Percentiles rank a stretch among this genome's conserved stretches.
Evolutionary conservation across 805 yeast genomes (phyloP).

Genomic region (Candida qinlingensis): DNA sequence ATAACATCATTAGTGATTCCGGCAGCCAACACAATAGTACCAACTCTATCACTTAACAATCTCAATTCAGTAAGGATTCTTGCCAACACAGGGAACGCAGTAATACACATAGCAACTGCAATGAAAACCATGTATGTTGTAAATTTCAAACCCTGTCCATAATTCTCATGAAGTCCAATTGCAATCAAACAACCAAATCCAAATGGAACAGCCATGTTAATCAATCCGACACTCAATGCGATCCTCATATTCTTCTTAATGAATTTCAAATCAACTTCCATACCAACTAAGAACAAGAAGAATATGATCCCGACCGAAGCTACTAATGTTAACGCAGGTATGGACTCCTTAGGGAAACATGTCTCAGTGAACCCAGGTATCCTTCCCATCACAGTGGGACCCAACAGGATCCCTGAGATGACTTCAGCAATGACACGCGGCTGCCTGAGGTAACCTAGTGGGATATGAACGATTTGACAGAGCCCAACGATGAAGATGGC

Average conservation of each 20-base stretch:
- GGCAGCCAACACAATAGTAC: conserved; percentile 70
- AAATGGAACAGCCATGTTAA: conserved; percentile 74
- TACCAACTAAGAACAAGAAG: conserved; percentile 69
- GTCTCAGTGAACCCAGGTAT: conserved; percentile 60
- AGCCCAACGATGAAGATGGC: conserved; percentile 52
- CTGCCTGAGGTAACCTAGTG: conserved; percentile 57
- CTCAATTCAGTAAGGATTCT: conserved; percentile 72
- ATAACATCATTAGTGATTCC: conserved; percentile 75
- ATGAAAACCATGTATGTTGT: conserved; percentile 76
- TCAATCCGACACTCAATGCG: conserved; percentile 64
- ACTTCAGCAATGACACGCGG: conserved; percentile 84
- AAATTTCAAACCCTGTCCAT: conserved; percentile 45
- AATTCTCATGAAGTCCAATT: conserved; percentile 58
- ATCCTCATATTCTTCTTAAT: conserved; percentile 54
- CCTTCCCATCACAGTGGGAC: conserved; percentile 71
- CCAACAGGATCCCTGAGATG: conserved; percentile 66
- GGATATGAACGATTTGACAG: conserved; percentile 56
- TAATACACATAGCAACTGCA: conserved; percentile 78
- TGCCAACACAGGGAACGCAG: conserved; percentile 82
- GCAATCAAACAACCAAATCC: conserved; percentile 73
- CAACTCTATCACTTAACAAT: conserved; percentile 66
- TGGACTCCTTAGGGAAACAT: conserved; percentile 60
- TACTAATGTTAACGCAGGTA: conserved; percentile 57
- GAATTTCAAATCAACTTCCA: conserved; percentile 70
- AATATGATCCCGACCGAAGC: conserved; percentile 74